Conservation (phyloP, 2,329 filamentous ascomycete genomes). For the Monosporascus sp. region DNA sequence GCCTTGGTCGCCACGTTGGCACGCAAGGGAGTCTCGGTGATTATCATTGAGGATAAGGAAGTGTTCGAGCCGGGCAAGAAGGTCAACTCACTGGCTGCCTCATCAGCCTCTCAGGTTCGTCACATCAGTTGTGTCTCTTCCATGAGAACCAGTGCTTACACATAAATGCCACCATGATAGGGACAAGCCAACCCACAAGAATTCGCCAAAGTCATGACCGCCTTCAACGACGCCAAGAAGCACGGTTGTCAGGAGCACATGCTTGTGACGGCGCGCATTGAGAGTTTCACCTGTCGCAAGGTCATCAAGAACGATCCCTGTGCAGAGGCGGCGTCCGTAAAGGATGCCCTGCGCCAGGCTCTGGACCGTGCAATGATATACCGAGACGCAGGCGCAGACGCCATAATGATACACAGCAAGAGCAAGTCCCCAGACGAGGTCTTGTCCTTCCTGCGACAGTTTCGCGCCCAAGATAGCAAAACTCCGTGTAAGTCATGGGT, state of each 20-base stretch:
- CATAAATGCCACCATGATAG: too few relatives aligned
- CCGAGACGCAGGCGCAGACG: neutral
- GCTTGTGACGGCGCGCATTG: too few relatives aligned
- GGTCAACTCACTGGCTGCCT: slow-evolving; percentile 3
- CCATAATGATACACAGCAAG: slow-evolving; percentile 6
- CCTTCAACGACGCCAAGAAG: too few relatives aligned
- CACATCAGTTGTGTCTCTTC: neutral
- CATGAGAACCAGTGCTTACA: neutral
- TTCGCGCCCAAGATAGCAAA: neutral
- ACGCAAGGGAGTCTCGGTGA: neutral
- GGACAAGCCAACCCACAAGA: too few relatives aligned
- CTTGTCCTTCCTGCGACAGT: neutral
- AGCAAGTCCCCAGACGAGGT: neutral
- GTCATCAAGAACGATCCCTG: too few relatives aligned
- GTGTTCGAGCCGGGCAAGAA: slow-evolving; percentile 4
- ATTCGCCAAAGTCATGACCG: too few relatives aligned
- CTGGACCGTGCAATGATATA: neutral
- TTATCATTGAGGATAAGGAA: slow-evolving; percentile 7
- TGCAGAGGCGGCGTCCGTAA: too few relatives aligned
- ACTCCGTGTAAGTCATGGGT: too few relatives aligned
- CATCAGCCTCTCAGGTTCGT: neutral
- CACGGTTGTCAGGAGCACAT: too few relatives aligned
- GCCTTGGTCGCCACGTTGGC: too few relatives aligned
- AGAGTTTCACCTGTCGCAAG: too few relatives aligned
- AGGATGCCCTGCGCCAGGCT: too few relatives aligned